Conservation (phyloP, 2,329 filamentous ascomycete genomes). For the Scytalidium lignicola region DNA sequence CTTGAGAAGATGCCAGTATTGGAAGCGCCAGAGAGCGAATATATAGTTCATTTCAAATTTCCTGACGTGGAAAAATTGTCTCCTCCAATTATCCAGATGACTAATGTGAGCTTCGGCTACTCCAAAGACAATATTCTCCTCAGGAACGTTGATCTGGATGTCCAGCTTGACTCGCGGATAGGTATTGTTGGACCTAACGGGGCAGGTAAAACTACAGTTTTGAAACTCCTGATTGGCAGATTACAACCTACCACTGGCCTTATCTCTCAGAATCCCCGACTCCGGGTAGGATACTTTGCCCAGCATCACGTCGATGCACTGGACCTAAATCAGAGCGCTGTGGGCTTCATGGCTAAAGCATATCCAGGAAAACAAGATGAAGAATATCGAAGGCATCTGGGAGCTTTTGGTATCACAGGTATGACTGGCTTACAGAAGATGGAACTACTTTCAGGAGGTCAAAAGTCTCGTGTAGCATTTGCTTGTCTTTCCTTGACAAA, state of each 20-base stretch:
- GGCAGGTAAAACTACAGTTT: conserved; percentile 96
- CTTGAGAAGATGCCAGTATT: conserved; percentile 94
- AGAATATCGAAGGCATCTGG: conserved; percentile 91
- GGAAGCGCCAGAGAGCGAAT: conserved; percentile 85
- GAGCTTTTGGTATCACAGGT: conserved; percentile 84
- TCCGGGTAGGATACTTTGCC: conserved; percentile 93
- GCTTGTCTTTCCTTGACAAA: conserved; percentile 92
- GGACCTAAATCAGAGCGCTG: conserved; percentile 81
- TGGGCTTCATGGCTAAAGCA: conserved; percentile 91
- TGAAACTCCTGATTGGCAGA: conserved; percentile 92
- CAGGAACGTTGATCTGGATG: conserved; percentile 84
- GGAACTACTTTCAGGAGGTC: conserved; percentile 87
- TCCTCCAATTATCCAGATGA: conserved; percentile 97
- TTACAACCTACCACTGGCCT: conserved; percentile 71
- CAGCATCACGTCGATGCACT: conserved; percentile 98
- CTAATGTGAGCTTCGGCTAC: conserved; percentile 87
- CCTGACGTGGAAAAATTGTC: conserved; percentile 97
- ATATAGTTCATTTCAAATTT: conserved; percentile 95
- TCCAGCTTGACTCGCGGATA: conserved; percentile 95
- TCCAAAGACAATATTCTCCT: conserved; percentile 72
- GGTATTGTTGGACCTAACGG: conserved; percentile 99
- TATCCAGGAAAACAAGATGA: conserved; percentile 92
- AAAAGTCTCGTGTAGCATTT: conserved; percentile 97
- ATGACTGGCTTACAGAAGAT: conserved; percentile 97
- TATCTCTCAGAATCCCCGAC: conserved; percentile 81